Evolutionary conservation across 2,329 filamentous ascomycete genomes (phyloP).

Genomic region (Aspergillus eucalypticola): DNA sequence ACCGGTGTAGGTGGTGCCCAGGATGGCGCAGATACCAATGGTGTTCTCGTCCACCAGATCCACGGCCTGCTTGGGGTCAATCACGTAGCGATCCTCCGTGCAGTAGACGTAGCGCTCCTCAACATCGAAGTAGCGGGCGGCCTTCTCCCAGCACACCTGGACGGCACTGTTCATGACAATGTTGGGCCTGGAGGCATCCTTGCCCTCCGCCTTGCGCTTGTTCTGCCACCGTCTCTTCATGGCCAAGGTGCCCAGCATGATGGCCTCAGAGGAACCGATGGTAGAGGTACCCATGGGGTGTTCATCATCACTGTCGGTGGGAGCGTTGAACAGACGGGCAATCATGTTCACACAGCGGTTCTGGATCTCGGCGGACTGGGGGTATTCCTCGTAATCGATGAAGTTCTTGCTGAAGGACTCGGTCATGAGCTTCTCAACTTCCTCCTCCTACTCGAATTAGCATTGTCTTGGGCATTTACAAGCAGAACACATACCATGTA

Average conservation of each 20-base stretch:
- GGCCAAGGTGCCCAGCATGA: conserved; percentile 62
- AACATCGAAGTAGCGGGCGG: conserved; percentile 83
- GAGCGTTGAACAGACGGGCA: conserved; percentile 82
- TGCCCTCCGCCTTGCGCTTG: conserved; percentile 77
- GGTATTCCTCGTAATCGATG: conserved; percentile 85
- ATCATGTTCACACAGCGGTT: conserved; percentile 93
- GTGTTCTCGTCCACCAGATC: conserved; percentile 67
- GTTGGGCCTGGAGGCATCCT: conserved; percentile 78
- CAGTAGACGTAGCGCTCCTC: conserved; percentile 79
- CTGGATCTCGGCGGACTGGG: conserved; percentile 79
- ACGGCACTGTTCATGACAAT: conserved; percentile 95
- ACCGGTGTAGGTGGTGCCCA: conserved; percentile 92
- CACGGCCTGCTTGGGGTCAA: conserved; percentile 64
- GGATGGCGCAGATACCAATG: conserved; percentile 88
- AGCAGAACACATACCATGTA: conserved; percentile 70
- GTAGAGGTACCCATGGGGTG: conserved; percentile 83
- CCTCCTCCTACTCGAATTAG: conserved; percentile 68
- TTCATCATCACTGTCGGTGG: conserved; percentile 54
- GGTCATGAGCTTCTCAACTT: conserved; percentile 92
- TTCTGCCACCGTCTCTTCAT: conserved; percentile 98
- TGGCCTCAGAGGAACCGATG: conserved; percentile 79
- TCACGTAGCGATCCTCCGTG: conserved; percentile 62
- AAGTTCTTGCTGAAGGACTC: conserved; percentile 95
- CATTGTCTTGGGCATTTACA: not conserved
- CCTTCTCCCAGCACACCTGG: conserved; percentile 97